These are phyloP conservation scores for Cicer bijugum DNA, from an alignment of 306 rosid genomes.

Conservation along the genomic window DNA sequence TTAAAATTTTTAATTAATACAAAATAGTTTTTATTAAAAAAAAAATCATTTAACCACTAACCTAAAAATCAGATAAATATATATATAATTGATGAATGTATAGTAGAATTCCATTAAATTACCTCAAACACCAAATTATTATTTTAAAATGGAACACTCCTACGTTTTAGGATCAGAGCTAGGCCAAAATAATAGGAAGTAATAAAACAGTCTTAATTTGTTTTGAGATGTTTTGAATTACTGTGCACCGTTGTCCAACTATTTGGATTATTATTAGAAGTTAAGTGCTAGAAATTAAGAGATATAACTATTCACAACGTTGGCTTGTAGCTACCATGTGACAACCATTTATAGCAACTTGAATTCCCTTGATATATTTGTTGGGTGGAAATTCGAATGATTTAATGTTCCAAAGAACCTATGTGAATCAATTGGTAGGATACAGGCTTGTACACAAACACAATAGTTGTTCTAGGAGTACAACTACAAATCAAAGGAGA, in stretches of 20 bases:
- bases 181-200: too few species aligned
- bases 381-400: background rate
- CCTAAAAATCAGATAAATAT: too few species aligned
- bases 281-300: background rate
- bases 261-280: background rate
- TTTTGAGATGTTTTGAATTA: background rate
- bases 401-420: background rate
- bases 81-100: too few species aligned
- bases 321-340: slow-evolving; percentile 25
- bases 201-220: too few species aligned
- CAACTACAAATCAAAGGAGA: background rate
- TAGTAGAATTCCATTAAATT: too few species aligned
- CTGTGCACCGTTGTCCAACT: background rate
- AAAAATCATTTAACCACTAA: too few species aligned
- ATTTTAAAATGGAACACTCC: too few species aligned
- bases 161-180: too few species aligned
- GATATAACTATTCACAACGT: slow-evolving; percentile 6
- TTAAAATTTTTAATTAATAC: too few species aligned
- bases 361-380: slow-evolving; percentile 25
- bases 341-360: slow-evolving; percentile 43
- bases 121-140: too few species aligned
- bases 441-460: slow-evolving; percentile 2
- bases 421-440: background rate
- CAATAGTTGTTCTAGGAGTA: too few species aligned
- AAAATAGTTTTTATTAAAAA: too few species aligned